Evolutionary conservation across 768 basidiomycete genomes (phyloP).

Genomic region (Tylopilus plumbeoviolaceoides): DNA sequence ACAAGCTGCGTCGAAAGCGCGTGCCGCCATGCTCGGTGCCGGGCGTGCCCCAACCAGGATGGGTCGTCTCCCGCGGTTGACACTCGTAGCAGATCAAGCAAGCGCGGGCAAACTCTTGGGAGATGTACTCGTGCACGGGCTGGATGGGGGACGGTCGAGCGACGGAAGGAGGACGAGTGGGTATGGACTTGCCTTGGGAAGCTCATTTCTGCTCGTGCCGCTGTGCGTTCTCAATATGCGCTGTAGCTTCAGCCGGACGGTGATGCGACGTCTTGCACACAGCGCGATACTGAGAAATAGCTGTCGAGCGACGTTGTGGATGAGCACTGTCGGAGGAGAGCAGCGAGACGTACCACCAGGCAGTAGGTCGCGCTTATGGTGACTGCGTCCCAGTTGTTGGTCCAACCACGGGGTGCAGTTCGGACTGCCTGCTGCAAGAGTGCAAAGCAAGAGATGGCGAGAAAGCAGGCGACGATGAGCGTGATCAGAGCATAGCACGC

Average conservation of each 20-base stretch:
- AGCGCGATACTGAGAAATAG: constrained; percentile 54
- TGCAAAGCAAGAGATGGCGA: constrained; percentile 59
- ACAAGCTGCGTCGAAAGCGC: constrained; percentile 62
- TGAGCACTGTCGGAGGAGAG: neutral
- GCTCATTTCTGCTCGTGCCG: constrained; percentile 48
- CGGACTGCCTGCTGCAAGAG: constrained; percentile 72
- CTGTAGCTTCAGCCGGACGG: constrained; percentile 60
- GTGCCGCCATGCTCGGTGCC: constrained; percentile 59
- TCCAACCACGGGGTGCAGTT: constrained; percentile 55
- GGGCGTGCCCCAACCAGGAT: constrained; percentile 74
- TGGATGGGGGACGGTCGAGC: constrained; percentile 24
- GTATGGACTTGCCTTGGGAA: constrained; percentile 49
- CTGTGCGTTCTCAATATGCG: constrained; percentile 61
- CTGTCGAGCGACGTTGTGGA: constrained; percentile 31
- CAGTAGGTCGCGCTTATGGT: constrained; percentile 69
- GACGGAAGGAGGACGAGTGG: neutral
- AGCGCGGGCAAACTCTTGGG: constrained; percentile 71
- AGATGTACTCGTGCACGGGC: constrained; percentile 64
- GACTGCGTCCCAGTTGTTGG: constrained; percentile 62
- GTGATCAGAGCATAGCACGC: constrained; percentile 51
- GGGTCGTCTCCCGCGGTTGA: constrained; percentile 59
- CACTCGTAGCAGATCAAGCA: constrained; percentile 71
- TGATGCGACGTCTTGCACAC: constrained; percentile 65
- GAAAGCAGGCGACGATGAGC: constrained; percentile 46
- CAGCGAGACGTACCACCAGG: constrained; percentile 52